A percentile compares a stretch with the other conserved stretches of the same genome.
Conservation (phyloP, 2,329 filamentous ascomycete genomes). For the Ophiostoma sp. region DNA sequence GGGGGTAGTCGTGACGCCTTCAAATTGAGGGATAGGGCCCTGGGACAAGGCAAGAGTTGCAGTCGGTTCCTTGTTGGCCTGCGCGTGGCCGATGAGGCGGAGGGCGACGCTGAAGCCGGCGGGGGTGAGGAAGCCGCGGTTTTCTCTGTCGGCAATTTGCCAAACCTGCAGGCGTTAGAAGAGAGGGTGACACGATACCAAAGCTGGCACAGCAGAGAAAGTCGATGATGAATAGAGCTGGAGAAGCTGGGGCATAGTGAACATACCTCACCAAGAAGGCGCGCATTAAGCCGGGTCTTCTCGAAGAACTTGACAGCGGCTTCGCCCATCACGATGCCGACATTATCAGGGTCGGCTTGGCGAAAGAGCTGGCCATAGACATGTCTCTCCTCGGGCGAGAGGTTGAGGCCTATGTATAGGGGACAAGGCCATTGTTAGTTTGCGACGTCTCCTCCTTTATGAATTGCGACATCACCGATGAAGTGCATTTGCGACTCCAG, state of each 20-base stretch:
- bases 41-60: slow-evolving; percentile 76
- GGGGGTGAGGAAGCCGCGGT: slow-evolving; percentile 86
- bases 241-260: neutral
- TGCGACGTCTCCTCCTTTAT: neutral
- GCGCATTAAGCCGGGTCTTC: slow-evolving; percentile 82
- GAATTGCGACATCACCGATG: neutral
- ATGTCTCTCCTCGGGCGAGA: slow-evolving; percentile 87
- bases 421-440: neutral
- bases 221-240: neutral
- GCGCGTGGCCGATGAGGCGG: slow-evolving; percentile 90
- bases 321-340: slow-evolving; percentile 93
- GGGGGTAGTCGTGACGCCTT: slow-evolving; percentile 51
- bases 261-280: slow-evolving; percentile 77
- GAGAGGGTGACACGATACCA: no score
- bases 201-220: neutral
- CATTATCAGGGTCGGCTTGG: slow-evolving; percentile 83
- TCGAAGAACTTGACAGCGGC: slow-evolving; percentile 97
- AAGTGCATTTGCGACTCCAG: neutral
- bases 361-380: slow-evolving; percentile 89
- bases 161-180: slow-evolving; percentile 63
- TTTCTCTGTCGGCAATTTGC: slow-evolving; percentile 97
- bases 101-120: slow-evolving; percentile 90
- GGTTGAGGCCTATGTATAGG: slow-evolving; percentile 54
- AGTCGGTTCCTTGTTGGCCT: slow-evolving; percentile 76
- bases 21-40: slow-evolving; percentile 87